These are phyloP conservation scores for Solanum medicagineum DNA, from an alignment of 257 asterid species.

Conservation along the genomic window DNA sequence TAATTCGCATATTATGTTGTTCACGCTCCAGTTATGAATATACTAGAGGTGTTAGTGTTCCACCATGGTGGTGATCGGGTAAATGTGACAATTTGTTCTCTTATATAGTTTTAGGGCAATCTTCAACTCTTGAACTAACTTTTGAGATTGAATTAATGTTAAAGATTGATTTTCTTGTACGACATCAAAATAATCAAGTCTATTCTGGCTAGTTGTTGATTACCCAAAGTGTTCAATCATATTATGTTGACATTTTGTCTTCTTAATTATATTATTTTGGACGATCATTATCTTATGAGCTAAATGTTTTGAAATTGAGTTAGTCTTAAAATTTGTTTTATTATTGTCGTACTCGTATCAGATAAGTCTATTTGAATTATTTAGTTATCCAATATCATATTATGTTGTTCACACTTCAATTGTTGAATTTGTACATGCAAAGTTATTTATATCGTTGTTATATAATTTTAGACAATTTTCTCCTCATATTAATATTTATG, in stretches of 20 bases:
- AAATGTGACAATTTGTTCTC: not conserved
- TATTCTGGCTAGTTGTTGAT: not conserved
- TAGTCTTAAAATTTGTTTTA: accelerated
- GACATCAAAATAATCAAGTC: too few species aligned
- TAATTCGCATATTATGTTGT: not conserved
- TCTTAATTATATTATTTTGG: not conserved
- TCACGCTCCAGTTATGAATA: not conserved
- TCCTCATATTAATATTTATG: not conserved
- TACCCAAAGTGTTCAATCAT: not conserved
- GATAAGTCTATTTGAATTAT: not conserved
- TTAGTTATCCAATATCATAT: not conserved
- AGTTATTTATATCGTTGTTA: not conserved
- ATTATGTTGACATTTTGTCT: not conserved
- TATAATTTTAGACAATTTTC: not conserved
- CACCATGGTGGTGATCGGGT: not conserved
- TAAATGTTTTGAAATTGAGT: not conserved
- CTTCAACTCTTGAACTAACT: too few species aligned
- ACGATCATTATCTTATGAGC: not conserved
- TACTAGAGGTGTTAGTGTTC: not conserved
- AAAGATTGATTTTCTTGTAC: not conserved
- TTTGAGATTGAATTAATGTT: not conserved
- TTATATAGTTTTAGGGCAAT: not conserved
- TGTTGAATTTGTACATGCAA: too few species aligned
- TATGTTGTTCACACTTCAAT: too few species aligned
- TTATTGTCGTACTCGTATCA: not conserved